phyloP scores from a whole-genome alignment of 78 protist genomes.

The slime mould (Dictyostelium discoideum) region DNA sequence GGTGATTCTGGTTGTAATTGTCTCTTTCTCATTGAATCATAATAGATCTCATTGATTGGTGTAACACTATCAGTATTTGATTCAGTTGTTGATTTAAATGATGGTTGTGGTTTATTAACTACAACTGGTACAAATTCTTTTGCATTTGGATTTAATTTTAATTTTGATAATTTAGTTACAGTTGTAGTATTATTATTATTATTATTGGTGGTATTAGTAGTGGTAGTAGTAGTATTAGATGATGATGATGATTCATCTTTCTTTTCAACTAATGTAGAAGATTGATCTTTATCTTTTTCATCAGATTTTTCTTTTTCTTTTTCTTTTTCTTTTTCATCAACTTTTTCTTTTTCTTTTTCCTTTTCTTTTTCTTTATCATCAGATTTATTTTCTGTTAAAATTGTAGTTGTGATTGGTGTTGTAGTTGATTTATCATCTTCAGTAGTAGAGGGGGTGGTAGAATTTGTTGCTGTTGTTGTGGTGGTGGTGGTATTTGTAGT shows the following conservation, averaged over 20 bases:
- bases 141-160: conserved; percentile 71
- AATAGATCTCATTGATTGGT: conserved; percentile 56
- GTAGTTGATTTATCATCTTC: neutral
- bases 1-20: conserved; percentile 53
- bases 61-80: conserved; percentile 38
- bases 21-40: conserved; percentile 65
- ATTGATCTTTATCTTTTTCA: neutral
- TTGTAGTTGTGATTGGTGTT: neutral
- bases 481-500: neutral
- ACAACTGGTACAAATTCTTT: conserved; percentile 43
- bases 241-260: neutral
- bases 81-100: neutral
- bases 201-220: neutral
- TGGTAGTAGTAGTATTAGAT: neutral
- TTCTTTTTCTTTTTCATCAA: neutral
- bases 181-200: neutral
- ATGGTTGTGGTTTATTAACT: neutral
- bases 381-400: neutral
- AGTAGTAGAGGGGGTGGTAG: neutral
- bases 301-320: neutral
- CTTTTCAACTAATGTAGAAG: neutral
- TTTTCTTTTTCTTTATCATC: neutral
- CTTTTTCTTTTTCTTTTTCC: neutral
- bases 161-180: neutral
- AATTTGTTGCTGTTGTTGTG: neutral